Evolutionary conservation across 2,329 filamentous ascomycete species (phyloP).

Genomic region (Aspergillus arachidicola): DNA sequence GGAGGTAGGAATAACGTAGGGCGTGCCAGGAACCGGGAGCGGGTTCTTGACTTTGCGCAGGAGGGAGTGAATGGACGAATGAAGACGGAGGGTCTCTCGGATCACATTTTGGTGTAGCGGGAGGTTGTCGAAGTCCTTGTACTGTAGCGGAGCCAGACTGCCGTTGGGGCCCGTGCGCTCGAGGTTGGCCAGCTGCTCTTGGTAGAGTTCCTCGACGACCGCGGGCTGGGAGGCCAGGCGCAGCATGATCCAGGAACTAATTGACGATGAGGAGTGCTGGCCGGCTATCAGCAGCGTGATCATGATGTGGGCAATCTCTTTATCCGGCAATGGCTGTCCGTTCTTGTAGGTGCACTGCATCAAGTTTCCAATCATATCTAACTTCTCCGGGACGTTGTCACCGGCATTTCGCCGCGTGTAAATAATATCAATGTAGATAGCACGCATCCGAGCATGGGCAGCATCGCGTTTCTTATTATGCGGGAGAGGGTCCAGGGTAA

Average conservation of each 20-base stretch:
- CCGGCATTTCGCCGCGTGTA: constrained; percentile 57
- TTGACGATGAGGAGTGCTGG: constrained; percentile 77
- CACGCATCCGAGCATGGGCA: constrained; percentile 70
- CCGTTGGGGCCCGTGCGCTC: constrained; percentile 23
- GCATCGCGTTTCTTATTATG: constrained; percentile 72
- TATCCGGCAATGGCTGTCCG: constrained; percentile 68
- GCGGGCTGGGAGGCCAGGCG: constrained; percentile 71
- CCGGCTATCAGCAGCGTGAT: constrained; percentile 83
- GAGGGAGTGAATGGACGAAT: constrained; percentile 73
- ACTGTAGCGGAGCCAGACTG: constrained; percentile 58
- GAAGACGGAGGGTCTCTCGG: constrained; percentile 71
- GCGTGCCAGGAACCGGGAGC: constrained; percentile 55
- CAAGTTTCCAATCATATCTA: constrained; percentile 77
- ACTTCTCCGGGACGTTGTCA: constrained; percentile 39
- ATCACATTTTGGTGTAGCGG: constrained; percentile 66
- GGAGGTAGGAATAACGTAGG: constrained; percentile 74
- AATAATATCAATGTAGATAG: constrained; percentile 73
- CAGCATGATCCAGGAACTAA: constrained; percentile 76
- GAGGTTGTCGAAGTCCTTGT: constrained; percentile 62
- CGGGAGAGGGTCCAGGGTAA: constrained; percentile 77
- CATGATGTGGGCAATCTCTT: constrained; percentile 83
- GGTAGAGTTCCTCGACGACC: constrained; percentile 69
- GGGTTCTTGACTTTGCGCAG: constrained; percentile 72
- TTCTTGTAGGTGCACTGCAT: constrained; percentile 79
- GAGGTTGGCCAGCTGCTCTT: constrained; percentile 64